phyloP scores from a whole-genome alignment of 768 basidiomycete genomes.

The Russula brevipes region DNA sequence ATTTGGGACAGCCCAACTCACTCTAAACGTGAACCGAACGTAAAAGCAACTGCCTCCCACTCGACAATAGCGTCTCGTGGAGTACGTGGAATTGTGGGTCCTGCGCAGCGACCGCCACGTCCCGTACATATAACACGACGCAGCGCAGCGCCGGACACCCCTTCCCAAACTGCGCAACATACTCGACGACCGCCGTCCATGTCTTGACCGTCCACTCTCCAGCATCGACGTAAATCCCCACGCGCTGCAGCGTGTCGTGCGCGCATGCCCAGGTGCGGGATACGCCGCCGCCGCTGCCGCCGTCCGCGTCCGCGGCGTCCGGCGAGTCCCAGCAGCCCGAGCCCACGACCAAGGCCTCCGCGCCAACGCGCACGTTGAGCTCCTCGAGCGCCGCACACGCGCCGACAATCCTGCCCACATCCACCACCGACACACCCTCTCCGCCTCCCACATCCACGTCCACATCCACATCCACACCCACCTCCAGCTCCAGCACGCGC shows the following conservation, averaged over 20 bases:
- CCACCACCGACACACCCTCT: background rate
- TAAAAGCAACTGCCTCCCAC: background rate
- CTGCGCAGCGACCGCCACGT: background rate
- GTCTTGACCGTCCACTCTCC: background rate
- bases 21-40: background rate
- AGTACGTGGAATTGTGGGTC: background rate
- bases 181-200: background rate
- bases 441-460: background rate
- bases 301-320: background rate
- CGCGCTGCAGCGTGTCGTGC: slow-evolving; percentile 8
- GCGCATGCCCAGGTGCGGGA: background rate
- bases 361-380: slow-evolving; percentile 10
- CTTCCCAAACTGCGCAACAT: background rate
- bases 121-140: slow-evolving; percentile 1
- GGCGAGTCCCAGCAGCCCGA: background rate
- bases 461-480: background rate
- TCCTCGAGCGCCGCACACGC: slow-evolving; percentile 17
- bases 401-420: background rate
- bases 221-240: slow-evolving; percentile 12
- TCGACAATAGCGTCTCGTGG: background rate
- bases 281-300: background rate
- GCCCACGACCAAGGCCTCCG: background rate
- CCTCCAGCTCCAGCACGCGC: slow-evolving; percentile 2
- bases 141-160: slow-evolving; percentile 7
- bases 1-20: no score